Base-by-base conservation (phyloP, 1,139 yeast genomes). In the Blastobotrys apis region DNA sequence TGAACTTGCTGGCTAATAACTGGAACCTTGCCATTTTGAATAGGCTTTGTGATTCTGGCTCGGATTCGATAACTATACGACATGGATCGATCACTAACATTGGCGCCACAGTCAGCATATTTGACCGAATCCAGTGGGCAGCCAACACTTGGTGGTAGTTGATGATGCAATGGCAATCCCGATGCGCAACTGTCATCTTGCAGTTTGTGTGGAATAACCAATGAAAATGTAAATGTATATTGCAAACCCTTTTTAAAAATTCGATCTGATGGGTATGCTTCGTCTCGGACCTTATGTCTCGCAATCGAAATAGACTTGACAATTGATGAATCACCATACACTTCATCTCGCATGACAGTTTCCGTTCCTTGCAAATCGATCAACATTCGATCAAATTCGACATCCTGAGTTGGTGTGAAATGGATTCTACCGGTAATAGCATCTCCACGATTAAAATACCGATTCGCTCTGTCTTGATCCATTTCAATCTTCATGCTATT, bases 171-270 rank as follows among this genome's bases (percentile, higher is more conserved):
- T 4, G 50, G 45, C 13, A 47, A 26, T 17, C 34, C 33, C 12
- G 32, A 27, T 5, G 40, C 20, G 35, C 43, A 26, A 8, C 27
- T 15, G n/a, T 29, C 48, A 3, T 37, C 38, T 10, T 26, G 37
- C 21, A 51, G 33, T 19, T 15, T 13, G 16, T 45, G 50, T 1
- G 58, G 58, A 3, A 55, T 40, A 12, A 42, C 46, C 27, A 55
- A 17, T 2, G 57, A 50, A 33, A 44, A 55, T 6, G 48, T 37
- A 33, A 54, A 50, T 5, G 46, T 26, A 34, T 55, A 55, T 25
- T 39, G 35, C 17, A 32, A 46, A 1, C 58, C 58, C 32, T 47
- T 44, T 16, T 36, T 41, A 22, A 54, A 40, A 13, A 46, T 39
- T 9, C 26, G 31, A 23, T 49, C 54, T 5, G 25, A 47, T 0